Percentiles rank a stretch among this genome's conserved stretches.
These are phyloP conservation scores for Flaveria trinervia DNA, from an alignment of 129 eudicot species.

Conservation along the genomic window DNA sequence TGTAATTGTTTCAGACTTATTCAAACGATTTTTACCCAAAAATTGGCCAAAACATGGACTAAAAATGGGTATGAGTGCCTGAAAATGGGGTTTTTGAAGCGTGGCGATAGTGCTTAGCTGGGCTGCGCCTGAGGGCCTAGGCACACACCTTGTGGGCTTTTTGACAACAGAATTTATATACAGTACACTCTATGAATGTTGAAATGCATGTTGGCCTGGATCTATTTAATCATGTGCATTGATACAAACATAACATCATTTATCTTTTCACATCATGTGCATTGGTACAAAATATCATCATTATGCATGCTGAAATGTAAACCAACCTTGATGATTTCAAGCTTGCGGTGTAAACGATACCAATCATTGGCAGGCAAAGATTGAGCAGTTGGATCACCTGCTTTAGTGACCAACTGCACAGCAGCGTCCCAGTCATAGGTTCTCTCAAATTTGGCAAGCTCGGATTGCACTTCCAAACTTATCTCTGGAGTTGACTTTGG, in stretches of 20 bases:
- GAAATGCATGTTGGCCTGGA: neutral
- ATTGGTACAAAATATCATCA: neutral
- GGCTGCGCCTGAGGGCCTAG: no score
- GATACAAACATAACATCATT: neutral
- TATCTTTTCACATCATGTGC: neutral
- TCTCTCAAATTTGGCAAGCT: constrained; percentile 64
- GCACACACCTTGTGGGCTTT: no score
- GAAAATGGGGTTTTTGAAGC: no score
- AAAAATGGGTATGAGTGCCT: no score
- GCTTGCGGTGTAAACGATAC: constrained; percentile 89
- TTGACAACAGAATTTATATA: neutral
- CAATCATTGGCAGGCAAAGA: constrained; percentile 87
- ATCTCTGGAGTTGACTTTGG: constrained; percentile 79
- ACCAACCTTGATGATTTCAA: constrained; percentile 82
- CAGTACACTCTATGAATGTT: constrained; percentile 1
- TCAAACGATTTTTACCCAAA: no score
- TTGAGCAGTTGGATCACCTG: constrained; percentile 80
- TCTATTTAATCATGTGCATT: neutral
- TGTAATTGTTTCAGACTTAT: no score
- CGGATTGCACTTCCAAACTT: constrained; percentile 59
- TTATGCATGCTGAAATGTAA: neutral
- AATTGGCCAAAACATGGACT: no score
- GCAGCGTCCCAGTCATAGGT: constrained; percentile 88
- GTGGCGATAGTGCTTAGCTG: no score
- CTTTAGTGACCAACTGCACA: constrained; percentile 65